Evolutionary conservation across 441 rosid genomes (phyloP).

Genomic region (Mallotus japonicus): DNA sequence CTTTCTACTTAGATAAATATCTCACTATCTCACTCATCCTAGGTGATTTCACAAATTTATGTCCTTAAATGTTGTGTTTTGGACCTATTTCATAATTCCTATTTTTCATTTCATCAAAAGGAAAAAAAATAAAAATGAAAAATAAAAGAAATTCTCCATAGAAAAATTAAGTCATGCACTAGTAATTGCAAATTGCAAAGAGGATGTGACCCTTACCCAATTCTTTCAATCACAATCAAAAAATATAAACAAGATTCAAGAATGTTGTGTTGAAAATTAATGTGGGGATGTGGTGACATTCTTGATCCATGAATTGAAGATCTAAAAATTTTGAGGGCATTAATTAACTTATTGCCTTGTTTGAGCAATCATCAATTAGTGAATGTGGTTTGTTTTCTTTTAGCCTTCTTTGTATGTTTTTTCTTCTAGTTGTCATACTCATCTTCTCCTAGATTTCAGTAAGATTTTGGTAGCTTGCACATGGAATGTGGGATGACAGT

Average conservation of each 20-base stretch:
- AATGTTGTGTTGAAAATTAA: conserved; percentile 1
- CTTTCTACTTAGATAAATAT: too few relatives aligned
- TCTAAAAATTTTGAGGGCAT: not conserved
- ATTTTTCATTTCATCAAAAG: not conserved
- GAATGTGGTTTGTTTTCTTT: not conserved
- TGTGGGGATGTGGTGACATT: not conserved
- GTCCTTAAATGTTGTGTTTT: not conserved
- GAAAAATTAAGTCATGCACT: not conserved
- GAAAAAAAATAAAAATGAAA: too few relatives aligned
- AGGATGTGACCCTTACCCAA: too few relatives aligned
- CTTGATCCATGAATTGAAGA: conserved; percentile 10
- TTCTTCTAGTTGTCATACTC: not conserved
- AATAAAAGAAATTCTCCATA: not conserved
- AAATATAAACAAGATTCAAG: not conserved
- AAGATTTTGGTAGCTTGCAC: conserved; percentile 6
- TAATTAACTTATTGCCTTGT: not conserved
- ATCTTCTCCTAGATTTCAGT: conserved; percentile 11
- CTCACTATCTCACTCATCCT: too few relatives aligned
- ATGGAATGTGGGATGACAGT: not conserved
- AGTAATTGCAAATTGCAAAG: not conserved
- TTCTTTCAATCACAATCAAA: not conserved
- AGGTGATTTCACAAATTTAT: not conserved
- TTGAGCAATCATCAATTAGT: not conserved
- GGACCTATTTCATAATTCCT: not conserved
- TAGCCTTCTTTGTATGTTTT: not conserved